These are phyloP conservation scores for Spencermartinsiella europaea DNA, from an alignment of 805 yeast species.

Conservation along the genomic window DNA sequence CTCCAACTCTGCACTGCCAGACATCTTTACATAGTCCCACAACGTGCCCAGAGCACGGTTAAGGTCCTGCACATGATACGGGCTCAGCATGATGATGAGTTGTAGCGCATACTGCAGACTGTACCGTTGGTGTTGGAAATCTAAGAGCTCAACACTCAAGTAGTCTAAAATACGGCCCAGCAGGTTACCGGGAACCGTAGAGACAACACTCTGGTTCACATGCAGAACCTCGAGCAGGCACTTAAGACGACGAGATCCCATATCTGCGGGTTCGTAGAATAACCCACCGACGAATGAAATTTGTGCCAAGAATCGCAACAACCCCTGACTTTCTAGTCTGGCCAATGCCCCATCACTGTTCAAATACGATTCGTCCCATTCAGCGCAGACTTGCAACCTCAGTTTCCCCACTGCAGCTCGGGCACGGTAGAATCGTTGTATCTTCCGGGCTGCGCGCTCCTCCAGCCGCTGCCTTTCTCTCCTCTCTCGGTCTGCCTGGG, in stretches of 20 bases:
- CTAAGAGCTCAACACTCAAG: background rate
- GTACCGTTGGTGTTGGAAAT: background rate
- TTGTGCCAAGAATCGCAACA: background rate
- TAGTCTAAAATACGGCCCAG: background rate
- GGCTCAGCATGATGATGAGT: background rate
- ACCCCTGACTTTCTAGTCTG: background rate
- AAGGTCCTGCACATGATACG: background rate
- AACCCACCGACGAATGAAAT: background rate
- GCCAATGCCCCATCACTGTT: background rate
- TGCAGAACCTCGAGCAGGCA: background rate
- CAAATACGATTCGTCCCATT: conserved; percentile 25
- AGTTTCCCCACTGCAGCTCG: conserved; percentile 32
- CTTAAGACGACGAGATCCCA: background rate
- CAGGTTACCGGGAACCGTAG: background rate
- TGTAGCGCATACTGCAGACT: background rate
- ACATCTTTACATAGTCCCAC: background rate
- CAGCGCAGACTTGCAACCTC: conserved; percentile 29
- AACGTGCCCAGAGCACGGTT: background rate
- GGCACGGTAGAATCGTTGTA: conserved; percentile 49
- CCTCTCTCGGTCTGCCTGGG: conserved; percentile 59
- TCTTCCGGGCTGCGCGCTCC: conserved; percentile 42
- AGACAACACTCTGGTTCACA: background rate
- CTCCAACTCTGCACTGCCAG: background rate
- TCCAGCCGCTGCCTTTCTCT: conserved; percentile 53
- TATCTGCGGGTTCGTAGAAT: background rate